Evolutionary conservation across 768 basidiomycete species (phyloP).

Genomic region (Macrocybe gigantea): DNA sequence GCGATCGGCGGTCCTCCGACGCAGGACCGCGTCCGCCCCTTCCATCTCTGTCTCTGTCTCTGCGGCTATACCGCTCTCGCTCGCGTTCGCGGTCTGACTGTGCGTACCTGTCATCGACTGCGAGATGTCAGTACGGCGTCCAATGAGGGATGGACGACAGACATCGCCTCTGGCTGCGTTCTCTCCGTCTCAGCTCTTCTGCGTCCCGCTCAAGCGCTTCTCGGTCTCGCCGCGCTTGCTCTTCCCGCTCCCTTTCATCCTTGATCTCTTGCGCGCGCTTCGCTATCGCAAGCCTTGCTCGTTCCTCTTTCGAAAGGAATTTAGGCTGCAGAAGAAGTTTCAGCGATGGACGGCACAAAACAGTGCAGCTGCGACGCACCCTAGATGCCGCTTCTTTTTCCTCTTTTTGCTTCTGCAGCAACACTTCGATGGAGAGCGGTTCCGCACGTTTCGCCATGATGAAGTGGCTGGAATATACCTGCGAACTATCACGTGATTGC

Average conservation of each 20-base stretch:
- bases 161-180: conserved; percentile 26
- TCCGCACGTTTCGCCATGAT: conserved; percentile 37
- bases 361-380: conserved; percentile 32
- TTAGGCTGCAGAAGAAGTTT: conserved; percentile 60
- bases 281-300: conserved; percentile 82
- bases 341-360: not conserved
- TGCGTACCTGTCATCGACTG: conserved; percentile 51
- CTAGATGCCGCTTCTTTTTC: conserved; percentile 90
- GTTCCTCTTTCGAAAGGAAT: conserved; percentile 90
- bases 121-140: conserved; percentile 4
- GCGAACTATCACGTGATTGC: not conserved
- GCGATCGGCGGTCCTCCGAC: conserved; percentile 21
- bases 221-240: conserved; percentile 52
- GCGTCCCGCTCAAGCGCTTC: conserved; percentile 74
- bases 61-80: conserved; percentile 28
- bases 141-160: conserved; percentile 29
- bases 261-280: conserved; percentile 81
- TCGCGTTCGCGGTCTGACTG: conserved; percentile 44
- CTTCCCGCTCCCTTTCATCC: conserved; percentile 63
- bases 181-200: conserved; percentile 54
- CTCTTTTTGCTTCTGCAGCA: conserved; percentile 80
- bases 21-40: conserved; percentile 33
- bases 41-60: conserved; percentile 34
- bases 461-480: not conserved
- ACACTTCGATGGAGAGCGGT: conserved; percentile 84